Percentiles rank a stretch among this genome's conserved stretches.
phyloP scores from a whole-genome alignment of 148 eudicot genomes.

The Cornus kousa region DNA sequence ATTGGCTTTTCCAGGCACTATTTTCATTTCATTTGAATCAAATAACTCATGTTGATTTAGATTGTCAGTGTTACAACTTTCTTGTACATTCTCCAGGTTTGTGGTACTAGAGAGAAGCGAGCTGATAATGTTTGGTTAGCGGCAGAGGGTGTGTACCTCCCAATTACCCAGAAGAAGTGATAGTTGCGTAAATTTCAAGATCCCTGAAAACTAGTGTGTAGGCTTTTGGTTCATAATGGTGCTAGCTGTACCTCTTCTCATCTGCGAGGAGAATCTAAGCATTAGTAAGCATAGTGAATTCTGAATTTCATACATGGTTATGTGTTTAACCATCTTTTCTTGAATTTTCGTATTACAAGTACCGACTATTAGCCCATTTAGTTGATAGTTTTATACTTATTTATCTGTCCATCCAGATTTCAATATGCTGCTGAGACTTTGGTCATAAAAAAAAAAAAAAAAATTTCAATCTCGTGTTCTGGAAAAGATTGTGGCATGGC shows the following conservation, averaged over 20 bases:
- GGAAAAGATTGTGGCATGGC: no score
- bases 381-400: no score
- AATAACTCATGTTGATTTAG: neutral
- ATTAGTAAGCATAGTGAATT: no score
- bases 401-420: no score
- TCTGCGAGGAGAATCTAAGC: neutral
- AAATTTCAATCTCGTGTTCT: no score
- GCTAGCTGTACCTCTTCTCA: neutral
- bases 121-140: slow-evolving; percentile 57
- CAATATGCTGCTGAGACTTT: no score
- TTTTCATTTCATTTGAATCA: neutral
- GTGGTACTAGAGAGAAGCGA: slow-evolving; percentile 48
- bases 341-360: no score
- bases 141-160: slow-evolving; percentile 54
- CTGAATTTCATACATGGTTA: neutral
- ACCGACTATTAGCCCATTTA: no score
- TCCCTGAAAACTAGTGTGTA: no score
- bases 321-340: neutral
- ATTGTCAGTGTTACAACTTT: neutral
- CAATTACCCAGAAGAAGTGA: slow-evolving; percentile 31
- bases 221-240: neutral
- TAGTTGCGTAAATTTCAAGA: neutral
- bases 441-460: no score
- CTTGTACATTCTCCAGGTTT: slow-evolving; percentile 33
- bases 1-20: neutral